Percentiles rank a stretch among this genome's conserved stretches.
Conservation (phyloP, 805 yeast genomes). For the Pichia rugopelliculosa region DNA sequence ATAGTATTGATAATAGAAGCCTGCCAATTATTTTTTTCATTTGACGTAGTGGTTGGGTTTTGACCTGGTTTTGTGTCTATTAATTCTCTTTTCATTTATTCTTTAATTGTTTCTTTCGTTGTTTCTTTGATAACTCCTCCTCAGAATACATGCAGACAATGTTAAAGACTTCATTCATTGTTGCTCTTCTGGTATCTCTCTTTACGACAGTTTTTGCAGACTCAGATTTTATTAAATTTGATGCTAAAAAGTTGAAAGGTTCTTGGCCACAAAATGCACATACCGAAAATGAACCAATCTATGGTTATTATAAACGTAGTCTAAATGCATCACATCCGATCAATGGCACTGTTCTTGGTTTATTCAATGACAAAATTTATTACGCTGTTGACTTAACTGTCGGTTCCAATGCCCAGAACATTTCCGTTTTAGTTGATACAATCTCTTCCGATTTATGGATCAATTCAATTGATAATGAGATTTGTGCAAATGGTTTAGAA, state of each 20-base stretch:
- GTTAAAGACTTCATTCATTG: background rate
- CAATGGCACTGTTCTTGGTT: constrained; percentile 7
- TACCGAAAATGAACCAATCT: constrained; percentile 5
- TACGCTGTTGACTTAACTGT: constrained; percentile 36
- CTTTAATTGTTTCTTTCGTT: background rate
- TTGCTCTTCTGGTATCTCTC: constrained; percentile 1
- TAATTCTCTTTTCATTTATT: background rate
- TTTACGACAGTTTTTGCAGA: constrained; percentile 3
- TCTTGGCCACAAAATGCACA: constrained; percentile 10
- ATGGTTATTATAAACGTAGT: constrained; percentile 1
- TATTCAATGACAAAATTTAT: constrained; percentile 27
- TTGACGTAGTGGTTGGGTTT: background rate
- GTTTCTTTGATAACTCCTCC: background rate
- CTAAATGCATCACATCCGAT: background rate
- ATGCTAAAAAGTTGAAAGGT: constrained; percentile 9
- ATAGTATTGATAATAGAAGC: too few species aligned
- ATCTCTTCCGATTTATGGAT: constrained; percentile 67
- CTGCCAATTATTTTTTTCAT: background rate
- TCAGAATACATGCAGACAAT: background rate
- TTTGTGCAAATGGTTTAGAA: constrained; percentile 2
- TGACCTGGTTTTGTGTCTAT: background rate
- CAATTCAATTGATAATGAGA: constrained; percentile 17
- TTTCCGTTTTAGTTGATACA: constrained; percentile 52
- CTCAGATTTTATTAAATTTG: constrained; percentile 2
- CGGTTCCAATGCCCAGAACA: constrained; percentile 48